phyloP scores from a whole-genome alignment of 257 asterid genomes.

The Perilla frutescens region DNA sequence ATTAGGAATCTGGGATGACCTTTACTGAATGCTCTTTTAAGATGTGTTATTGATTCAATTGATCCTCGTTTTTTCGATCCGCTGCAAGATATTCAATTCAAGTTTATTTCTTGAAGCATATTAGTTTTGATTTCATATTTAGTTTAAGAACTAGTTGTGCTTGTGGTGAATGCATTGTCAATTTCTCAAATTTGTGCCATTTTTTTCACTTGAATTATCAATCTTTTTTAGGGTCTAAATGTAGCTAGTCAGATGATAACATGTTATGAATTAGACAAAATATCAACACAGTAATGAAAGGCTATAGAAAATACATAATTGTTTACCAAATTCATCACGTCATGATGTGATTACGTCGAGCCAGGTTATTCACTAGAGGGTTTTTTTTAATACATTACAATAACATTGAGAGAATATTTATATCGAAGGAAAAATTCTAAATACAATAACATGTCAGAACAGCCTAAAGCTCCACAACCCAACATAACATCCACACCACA shows the following conservation, averaged over 20 bases:
- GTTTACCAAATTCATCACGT: too few relatives aligned
- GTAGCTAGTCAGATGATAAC: background rate
- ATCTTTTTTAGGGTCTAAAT: slow-evolving; percentile 12
- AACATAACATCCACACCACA: background rate
- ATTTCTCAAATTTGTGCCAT: background rate
- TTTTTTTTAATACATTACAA: too few relatives aligned
- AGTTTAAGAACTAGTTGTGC: background rate
- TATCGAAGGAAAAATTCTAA: too few relatives aligned
- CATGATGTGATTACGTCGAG: too few relatives aligned
- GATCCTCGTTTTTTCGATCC: slow-evolving; percentile 10
- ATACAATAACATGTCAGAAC: too few relatives aligned
- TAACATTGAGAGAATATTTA: too few relatives aligned
- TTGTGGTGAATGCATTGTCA: background rate
- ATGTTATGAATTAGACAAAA: too few relatives aligned
- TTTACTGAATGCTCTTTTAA: background rate
- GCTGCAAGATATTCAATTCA: background rate
- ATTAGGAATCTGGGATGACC: slow-evolving; percentile 7
- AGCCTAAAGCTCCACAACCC: too few relatives aligned
- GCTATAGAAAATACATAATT: too few relatives aligned
- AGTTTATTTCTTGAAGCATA: background rate
- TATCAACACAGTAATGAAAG: too few relatives aligned
- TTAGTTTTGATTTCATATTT: slow-evolving; percentile 5
- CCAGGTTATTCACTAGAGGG: too few relatives aligned
- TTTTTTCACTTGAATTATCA: background rate
- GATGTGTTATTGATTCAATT: slow-evolving; percentile 15